Evolutionary conservation across 345 rosid genomes (phyloP).

Genomic region (Salix exigua): DNA sequence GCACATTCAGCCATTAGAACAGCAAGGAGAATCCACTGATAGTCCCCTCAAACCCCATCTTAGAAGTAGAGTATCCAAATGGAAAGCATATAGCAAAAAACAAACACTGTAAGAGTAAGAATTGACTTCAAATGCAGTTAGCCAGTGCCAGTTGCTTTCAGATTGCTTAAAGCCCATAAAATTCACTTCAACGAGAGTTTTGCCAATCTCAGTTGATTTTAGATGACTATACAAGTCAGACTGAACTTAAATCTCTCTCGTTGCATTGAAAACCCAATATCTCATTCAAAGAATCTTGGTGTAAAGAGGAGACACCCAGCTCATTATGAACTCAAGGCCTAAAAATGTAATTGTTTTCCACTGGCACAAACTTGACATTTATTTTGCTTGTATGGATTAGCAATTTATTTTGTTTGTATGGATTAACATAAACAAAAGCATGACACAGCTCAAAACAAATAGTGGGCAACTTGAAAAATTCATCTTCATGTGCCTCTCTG

Average conservation of each 20-base stretch:
- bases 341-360: not conserved
- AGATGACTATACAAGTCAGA: not conserved
- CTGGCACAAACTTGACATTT: not conserved
- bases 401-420: not conserved
- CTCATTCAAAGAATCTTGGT: too few species aligned
- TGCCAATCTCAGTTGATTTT: not conserved
- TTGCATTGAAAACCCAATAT: not conserved
- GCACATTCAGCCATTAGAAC: not conserved
- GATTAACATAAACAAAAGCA: not conserved
- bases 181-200: not conserved
- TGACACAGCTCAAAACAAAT: not conserved
- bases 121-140: not conserved
- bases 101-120: not conserved
- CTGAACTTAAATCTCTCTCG: not conserved
- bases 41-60: not conserved
- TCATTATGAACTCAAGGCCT: not conserved
- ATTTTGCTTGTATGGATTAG: not conserved
- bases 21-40: not conserved
- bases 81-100: not conserved
- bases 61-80: not conserved
- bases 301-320: not conserved
- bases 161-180: not conserved
- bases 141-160: not conserved
- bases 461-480: not conserved
- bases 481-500: not conserved